phyloP scores from a whole-genome alignment of 2,329 filamentous ascomycete species.

The Fusarium sp. region DNA sequence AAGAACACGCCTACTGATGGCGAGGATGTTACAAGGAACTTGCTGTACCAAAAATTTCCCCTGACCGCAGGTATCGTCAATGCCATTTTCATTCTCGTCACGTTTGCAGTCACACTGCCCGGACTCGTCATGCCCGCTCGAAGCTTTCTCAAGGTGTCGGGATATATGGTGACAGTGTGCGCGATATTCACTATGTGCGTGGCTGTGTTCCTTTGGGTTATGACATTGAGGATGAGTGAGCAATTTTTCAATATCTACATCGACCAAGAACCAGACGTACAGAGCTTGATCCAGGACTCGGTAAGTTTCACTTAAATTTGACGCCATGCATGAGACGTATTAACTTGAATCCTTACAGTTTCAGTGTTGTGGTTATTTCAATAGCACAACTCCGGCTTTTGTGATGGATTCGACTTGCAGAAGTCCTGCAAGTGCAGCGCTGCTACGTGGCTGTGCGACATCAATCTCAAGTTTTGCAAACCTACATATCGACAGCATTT shows the following conservation, averaged over 20 bases:
- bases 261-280: constrained; percentile 61
- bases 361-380: constrained; percentile 80
- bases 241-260: constrained; percentile 70
- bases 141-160: constrained; percentile 74
- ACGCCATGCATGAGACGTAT: background rate
- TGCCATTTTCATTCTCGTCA: constrained; percentile 73
- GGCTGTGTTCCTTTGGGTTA: constrained; percentile 75
- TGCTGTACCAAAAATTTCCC: constrained; percentile 63
- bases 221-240: constrained; percentile 73
- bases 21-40: constrained; percentile 57
- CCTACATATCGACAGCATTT: constrained; percentile 76
- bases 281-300: constrained; percentile 74
- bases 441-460: constrained; percentile 73
- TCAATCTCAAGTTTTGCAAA: constrained; percentile 75
- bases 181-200: constrained; percentile 71
- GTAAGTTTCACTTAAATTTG: constrained; percentile 53
- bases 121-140: constrained; percentile 73
- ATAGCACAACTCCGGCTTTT: constrained; percentile 76
- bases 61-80: constrained; percentile 75
- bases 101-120: constrained; percentile 74
- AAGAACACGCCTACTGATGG: constrained; percentile 55
- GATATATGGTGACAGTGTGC: constrained; percentile 69
- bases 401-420: constrained; percentile 73
- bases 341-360: constrained; percentile 59
- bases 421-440: constrained; percentile 73